phyloP scores from a whole-genome alignment of 805 yeast species.

The Komagataella phaffii region DNA sequence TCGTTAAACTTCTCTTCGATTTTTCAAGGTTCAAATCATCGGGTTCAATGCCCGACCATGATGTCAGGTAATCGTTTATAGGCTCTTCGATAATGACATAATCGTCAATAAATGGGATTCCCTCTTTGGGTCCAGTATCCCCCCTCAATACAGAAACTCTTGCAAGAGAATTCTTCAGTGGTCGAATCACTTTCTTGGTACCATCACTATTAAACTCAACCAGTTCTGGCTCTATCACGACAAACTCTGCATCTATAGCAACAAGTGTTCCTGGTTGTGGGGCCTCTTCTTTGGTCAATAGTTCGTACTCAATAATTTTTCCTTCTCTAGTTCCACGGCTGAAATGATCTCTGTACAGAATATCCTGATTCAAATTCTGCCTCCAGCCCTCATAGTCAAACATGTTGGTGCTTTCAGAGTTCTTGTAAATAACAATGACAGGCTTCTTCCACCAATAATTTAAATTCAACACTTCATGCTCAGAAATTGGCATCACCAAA shows the following conservation, averaged over 20 bases:
- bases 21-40: conserved; percentile 71
- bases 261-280: conserved; percentile 66
- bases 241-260: conserved; percentile 97
- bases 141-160: conserved; percentile 80
- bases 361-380: conserved; percentile 38
- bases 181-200: conserved; percentile 50
- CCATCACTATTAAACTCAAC: conserved; percentile 72
- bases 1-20: conserved; percentile 60
- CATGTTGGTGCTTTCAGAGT: conserved; percentile 24
- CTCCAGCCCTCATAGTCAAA: conserved; percentile 39
- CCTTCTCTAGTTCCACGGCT: conserved; percentile 52
- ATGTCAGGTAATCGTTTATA: conserved; percentile 78
- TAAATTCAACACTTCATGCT: conserved; percentile 66
- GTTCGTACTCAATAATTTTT: conserved; percentile 46
- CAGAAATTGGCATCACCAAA: conserved; percentile 62
- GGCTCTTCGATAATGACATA: conserved; percentile 63
- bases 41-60: conserved; percentile 85
- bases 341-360: conserved; percentile 64
- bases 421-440: conserved; percentile 53
- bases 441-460: conserved; percentile 77
- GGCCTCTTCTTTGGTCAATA: conserved; percentile 55
- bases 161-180: conserved; percentile 68
- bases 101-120: conserved; percentile 84
- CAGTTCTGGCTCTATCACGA: conserved; percentile 63
- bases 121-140: conserved; percentile 47